Evolutionary conservation across 78 protist genomes (phyloP).

Genomic region (Dictyostelium firmibasis): DNA sequence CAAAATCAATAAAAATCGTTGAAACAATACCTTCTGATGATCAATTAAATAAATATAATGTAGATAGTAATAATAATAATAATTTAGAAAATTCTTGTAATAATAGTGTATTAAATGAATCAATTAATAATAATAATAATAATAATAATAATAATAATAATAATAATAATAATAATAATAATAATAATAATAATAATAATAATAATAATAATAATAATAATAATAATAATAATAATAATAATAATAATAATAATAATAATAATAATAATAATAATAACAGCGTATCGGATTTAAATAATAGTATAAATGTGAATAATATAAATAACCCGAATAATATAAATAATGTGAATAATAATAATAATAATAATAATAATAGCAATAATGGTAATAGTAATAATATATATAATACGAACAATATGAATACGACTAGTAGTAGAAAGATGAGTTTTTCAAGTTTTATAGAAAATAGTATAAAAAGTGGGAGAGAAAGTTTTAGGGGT

Average conservation of each 20-base stretch:
- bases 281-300: neutral
- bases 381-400: neutral
- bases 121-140: no score
- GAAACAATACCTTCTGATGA: neutral
- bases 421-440: neutral
- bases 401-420: neutral
- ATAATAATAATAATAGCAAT: neutral
- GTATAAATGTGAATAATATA: constrained; percentile 1
- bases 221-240: neutral
- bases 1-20: neutral
- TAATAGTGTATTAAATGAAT: neutral
- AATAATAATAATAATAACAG: neutral
- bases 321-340: neutral
- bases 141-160: no score
- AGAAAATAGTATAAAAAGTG: neutral
- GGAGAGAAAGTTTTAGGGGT: neutral
- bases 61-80: neutral
- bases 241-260: neutral
- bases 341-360: neutral
- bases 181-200: neutral
- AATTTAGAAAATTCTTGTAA: neutral
- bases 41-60: neutral
- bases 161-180: neutral
- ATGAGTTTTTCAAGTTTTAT: constrained; percentile 6
- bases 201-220: neutral